Base-by-base conservation (phyloP, 129 eudicot species). In the Escallonia rubra region DNA sequence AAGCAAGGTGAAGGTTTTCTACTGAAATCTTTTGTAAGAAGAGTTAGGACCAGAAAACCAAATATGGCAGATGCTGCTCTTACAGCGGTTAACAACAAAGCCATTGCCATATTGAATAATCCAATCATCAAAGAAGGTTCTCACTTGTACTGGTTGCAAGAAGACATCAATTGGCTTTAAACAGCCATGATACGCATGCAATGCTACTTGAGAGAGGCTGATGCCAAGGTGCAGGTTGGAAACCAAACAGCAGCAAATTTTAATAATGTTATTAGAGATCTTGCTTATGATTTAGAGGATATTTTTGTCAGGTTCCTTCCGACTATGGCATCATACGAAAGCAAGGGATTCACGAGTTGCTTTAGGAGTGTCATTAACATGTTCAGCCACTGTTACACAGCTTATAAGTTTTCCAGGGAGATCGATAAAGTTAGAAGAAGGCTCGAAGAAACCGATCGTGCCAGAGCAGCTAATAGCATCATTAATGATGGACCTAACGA, bases 271-370 rank as follows among this genome's bases (percentile, higher is more conserved):
- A 59, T 70, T 10, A 38, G 42, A 16, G 51, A 59, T 40, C 67
- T 70, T 60, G 74, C 67, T 40, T 14, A 59, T 41, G 68, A 64
- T 48, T 10, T 47, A 6, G 68, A 64, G 57, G 68, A 64, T 43
- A 45, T 64, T 8, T 1, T 60, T 10, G 74, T 59, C 7, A 49
- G 41, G 13, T 70, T 47, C 57, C 47, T 70, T 23, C 59, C 42
- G 11, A 8, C 13, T 23, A 47, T 60, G 16, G 46, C 34, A 70
- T 39, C 42, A 14, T 1, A 5, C 3, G 7, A 12, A 2, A 38
- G 57, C 11, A 56, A 16, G 72, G 55, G 72, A 4, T 47, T 46
- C 9, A 55, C 42, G 60, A 14, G 47, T 39, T 67, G 14, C 5
- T 13, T 54, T 12, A 43, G 43, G 64, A 12, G 45, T 14, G n/a